Percentiles rank a stretch among this genome's conserved stretches.
These are phyloP conservation scores for Umbellularia californica DNA, from an alignment of 164 flowering plant genomes.

Conservation along the genomic window DNA sequence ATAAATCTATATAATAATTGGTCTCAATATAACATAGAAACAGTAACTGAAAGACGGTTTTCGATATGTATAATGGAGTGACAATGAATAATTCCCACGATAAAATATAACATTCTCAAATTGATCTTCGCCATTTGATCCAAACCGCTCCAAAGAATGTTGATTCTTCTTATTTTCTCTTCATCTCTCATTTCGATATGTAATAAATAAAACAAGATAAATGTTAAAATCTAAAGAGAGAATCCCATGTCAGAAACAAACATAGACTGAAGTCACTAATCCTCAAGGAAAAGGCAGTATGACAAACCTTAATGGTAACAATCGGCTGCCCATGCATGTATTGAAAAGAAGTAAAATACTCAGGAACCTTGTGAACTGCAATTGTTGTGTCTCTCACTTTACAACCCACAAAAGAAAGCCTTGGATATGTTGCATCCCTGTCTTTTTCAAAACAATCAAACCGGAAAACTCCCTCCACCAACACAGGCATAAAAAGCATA, in stretches of 20 bases:
- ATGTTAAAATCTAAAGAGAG: neutral
- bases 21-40: too few species aligned
- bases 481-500: conserved; percentile 72
- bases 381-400: conserved; percentile 61
- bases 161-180: too few species aligned
- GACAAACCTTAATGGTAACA: conserved; percentile 62
- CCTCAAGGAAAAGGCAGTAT: neutral
- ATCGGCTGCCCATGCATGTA: conserved; percentile 56
- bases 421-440: conserved; percentile 66
- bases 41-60: too few species aligned
- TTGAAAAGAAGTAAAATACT: too few species aligned
- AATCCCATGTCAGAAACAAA: neutral
- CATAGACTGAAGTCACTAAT: neutral
- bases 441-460: conserved; percentile 77
- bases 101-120: too few species aligned
- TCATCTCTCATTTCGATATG: too few species aligned
- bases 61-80: too few species aligned
- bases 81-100: too few species aligned
- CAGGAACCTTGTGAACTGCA: conserved; percentile 37
- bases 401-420: conserved; percentile 58
- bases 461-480: conserved; percentile 84
- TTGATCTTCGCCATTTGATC: too few species aligned
- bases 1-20: too few species aligned
- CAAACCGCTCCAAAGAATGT: too few species aligned
- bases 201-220: too few species aligned